Evolutionary conservation across 768 basidiomycete genomes (phyloP).

Genomic region (Pholiota microspora): DNA sequence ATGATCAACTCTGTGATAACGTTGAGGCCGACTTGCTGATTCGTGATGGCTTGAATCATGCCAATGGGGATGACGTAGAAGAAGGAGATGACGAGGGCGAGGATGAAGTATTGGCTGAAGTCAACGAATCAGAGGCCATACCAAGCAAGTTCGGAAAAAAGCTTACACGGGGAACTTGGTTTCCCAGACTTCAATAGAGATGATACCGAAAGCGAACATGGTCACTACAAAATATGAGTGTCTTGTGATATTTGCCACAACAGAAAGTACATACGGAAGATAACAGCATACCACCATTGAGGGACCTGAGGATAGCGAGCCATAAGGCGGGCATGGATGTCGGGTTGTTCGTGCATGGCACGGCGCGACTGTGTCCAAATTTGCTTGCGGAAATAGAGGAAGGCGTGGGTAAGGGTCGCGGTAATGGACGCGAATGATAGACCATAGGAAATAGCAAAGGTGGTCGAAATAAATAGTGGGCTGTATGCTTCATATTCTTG

Average conservation of each 20-base stretch:
- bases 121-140: background rate
- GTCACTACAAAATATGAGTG: constrained; percentile 28
- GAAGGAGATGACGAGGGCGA: constrained; percentile 63
- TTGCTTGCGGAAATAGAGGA: constrained; percentile 75
- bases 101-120: constrained; percentile 51
- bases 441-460: constrained; percentile 78
- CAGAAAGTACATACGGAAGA: constrained; percentile 50
- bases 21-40: constrained; percentile 71
- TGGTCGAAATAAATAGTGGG: constrained; percentile 64
- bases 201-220: constrained; percentile 68
- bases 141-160: background rate
- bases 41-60: constrained; percentile 73
- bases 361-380: constrained; percentile 71
- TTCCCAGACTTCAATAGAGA: constrained; percentile 73
- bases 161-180: constrained; percentile 71
- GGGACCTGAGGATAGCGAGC: constrained; percentile 70
- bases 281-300: constrained; percentile 78
- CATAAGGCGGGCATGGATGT: constrained; percentile 86
- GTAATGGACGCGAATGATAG: constrained; percentile 84
- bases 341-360: constrained; percentile 75
- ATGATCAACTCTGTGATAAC: constrained; percentile 83
- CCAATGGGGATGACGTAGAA: constrained; percentile 72
- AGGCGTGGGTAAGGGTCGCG: constrained; percentile 67
- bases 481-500: constrained; percentile 55
- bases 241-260: constrained; percentile 18